A percentile compares a stretch with the other conserved stretches of the same genome.
These are phyloP conservation scores for Fusarium anthophilum DNA, from an alignment of 2,329 filamentous ascomycete genomes.

Conservation along the genomic window DNA sequence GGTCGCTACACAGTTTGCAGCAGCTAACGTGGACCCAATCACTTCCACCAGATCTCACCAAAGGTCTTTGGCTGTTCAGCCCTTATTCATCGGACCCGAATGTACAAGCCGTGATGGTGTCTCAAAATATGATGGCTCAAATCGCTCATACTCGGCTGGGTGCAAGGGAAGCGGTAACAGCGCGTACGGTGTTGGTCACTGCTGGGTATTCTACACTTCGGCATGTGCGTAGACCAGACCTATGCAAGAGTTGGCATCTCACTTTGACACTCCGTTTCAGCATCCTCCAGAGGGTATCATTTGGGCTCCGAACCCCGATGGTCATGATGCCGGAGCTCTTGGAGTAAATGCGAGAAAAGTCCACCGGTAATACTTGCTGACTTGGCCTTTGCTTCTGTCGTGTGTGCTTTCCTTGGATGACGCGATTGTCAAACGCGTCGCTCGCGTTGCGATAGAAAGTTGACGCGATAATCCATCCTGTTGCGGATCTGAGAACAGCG, in stretches of 20 bases:
- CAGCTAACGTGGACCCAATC: fast-evolving
- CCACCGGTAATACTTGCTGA: background rate
- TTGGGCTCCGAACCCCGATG: background rate
- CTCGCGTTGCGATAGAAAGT: too few relatives aligned
- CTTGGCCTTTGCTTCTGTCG: background rate
- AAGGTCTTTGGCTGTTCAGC: background rate
- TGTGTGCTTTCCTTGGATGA: background rate
- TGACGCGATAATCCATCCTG: background rate
- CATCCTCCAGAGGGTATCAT: background rate
- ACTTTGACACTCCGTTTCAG: background rate
- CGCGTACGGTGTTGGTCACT: background rate
- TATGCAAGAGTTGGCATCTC: too few relatives aligned
- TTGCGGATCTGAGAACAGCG: background rate
- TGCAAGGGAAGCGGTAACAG: background rate
- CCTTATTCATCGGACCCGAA: background rate
- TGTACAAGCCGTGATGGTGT: background rate
- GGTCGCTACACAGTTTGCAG: background rate
- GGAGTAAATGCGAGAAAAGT: too few relatives aligned
- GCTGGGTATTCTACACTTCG: background rate
- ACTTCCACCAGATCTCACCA: background rate
- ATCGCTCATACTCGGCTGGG: background rate
- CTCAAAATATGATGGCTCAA: background rate
- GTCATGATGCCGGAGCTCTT: background rate
- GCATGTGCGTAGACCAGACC: background rate
- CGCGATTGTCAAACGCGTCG: background rate